Conservation (phyloP, 768 basidiomycete species). For the Mycena crocata region DNA sequence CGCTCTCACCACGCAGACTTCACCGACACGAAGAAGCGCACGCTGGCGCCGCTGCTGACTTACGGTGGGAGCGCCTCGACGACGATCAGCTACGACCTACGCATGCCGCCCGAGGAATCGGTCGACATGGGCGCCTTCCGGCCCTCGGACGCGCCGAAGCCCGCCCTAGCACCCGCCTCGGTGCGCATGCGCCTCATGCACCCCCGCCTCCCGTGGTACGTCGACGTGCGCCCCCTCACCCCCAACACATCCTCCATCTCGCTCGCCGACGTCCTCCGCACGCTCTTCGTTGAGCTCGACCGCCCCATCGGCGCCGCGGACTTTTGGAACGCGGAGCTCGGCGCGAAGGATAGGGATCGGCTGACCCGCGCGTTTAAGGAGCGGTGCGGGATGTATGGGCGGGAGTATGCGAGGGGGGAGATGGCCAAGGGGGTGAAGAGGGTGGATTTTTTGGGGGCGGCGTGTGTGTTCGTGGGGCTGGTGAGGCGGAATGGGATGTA, state of each 20-base stretch:
- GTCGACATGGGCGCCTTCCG: constrained; percentile 10
- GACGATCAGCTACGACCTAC: constrained; percentile 26
- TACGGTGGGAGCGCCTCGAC: neutral
- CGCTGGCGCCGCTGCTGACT: neutral
- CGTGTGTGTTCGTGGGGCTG: constrained; percentile 52
- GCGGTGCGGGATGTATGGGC: constrained; percentile 43
- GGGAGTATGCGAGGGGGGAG: constrained; percentile 37
- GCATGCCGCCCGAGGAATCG: constrained; percentile 9
- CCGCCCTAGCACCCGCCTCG: constrained; percentile 55
- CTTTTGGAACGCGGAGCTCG: constrained; percentile 59
- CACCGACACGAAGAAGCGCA: constrained; percentile 21
- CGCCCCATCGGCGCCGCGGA: constrained; percentile 52
- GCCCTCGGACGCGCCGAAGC: constrained; percentile 37
- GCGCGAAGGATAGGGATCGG: constrained; percentile 48
- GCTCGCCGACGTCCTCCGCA: constrained; percentile 55
- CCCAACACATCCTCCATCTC: constrained; percentile 53
- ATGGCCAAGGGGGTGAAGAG: constrained; percentile 52
- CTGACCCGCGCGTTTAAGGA: constrained; percentile 50
- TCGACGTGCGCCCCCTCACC: constrained; percentile 53
- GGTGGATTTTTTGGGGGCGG: constrained; percentile 59
- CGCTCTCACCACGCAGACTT: constrained; percentile 6
- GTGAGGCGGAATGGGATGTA: constrained; percentile 56
- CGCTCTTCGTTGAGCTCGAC: constrained; percentile 49
- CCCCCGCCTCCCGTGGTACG: constrained; percentile 60
- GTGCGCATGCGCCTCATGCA: constrained; percentile 59